A percentile compares a stretch with the other conserved stretches of the same genome.
Conservation (phyloP, 139 green algal species). For the Volvox africanus region DNA sequence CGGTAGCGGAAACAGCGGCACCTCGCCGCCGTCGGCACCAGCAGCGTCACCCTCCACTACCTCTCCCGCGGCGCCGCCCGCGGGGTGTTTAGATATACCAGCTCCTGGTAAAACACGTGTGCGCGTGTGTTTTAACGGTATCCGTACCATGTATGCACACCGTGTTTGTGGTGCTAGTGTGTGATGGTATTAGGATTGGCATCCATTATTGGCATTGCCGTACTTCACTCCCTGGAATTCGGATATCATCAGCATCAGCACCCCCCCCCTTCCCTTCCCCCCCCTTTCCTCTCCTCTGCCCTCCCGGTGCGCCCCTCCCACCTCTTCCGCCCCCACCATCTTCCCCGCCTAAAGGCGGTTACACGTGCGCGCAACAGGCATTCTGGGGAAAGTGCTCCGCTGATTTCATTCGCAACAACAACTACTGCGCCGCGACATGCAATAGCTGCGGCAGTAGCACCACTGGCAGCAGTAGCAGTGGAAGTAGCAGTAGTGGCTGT, state of each 20-base stretch:
- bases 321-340: background rate
- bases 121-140: too few relatives aligned
- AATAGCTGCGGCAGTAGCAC: background rate
- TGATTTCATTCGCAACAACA: background rate
- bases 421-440: constrained; percentile 43
- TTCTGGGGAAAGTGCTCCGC: constrained; percentile 41
- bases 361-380: constrained; percentile 51
- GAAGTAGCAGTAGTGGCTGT: constrained; percentile 18
- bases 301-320: constrained; percentile 25
- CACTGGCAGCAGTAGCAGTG: background rate
- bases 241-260: too few relatives aligned
- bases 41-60: background rate
- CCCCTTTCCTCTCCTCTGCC: constrained; percentile 25
- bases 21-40: background rate
- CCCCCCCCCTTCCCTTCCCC: constrained; percentile 32
- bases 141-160: too few relatives aligned
- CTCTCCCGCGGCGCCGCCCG: constrained; percentile 4
- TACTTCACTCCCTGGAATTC: too few relatives aligned
- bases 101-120: constrained; percentile 13
- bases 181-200: too few relatives aligned
- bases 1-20: background rate
- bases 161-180: too few relatives aligned
- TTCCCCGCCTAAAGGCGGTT: constrained; percentile 32
- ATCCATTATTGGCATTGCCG: too few relatives aligned
- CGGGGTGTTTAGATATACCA: constrained; percentile 31